Evolutionary conservation across 1,284 basidiomycete genomes (phyloP).

Genomic region (Gymnopus androsaceus): DNA sequence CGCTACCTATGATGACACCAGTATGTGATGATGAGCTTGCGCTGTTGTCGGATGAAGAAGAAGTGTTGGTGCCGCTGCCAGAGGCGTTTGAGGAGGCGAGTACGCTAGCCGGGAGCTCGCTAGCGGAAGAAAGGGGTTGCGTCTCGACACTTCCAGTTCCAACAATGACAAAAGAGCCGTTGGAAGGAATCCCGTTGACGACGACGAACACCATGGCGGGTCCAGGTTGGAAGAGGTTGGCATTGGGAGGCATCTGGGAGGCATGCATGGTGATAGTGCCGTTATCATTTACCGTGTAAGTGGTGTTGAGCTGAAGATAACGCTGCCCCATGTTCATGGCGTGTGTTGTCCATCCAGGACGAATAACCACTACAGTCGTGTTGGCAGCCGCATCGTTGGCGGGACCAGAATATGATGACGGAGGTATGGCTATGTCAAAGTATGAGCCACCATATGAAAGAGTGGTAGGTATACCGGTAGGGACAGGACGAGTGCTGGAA

Average conservation of each 20-base stretch:
- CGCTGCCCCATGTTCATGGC: slow-evolving; percentile 60
- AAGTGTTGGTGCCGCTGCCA: not conserved
- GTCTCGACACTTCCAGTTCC: slow-evolving; percentile 55
- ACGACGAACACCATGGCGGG: slow-evolving; percentile 73
- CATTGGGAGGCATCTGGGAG: slow-evolving; percentile 53
- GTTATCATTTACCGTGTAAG: slow-evolving; percentile 47
- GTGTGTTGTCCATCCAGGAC: slow-evolving; percentile 58
- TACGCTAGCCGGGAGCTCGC: not conserved
- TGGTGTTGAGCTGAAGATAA: slow-evolving; percentile 28
- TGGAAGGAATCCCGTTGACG: slow-evolving; percentile 70
- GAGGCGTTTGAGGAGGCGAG: not conserved
- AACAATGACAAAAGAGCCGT: slow-evolving; percentile 64
- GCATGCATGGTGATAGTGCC: slow-evolving; percentile 9
- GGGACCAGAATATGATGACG: slow-evolving; percentile 65
- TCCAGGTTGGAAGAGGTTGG: slow-evolving; percentile 73
- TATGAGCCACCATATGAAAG: slow-evolving; percentile 84
- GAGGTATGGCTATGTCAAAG: slow-evolving; percentile 69
- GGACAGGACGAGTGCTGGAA: slow-evolving; percentile 70
- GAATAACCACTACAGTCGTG: slow-evolving; percentile 60
- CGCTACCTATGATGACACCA: not conserved
- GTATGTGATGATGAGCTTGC: not conserved
- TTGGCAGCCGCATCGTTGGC: slow-evolving; percentile 71
- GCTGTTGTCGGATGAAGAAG: not conserved
- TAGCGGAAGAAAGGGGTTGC: slow-evolving; percentile 2
- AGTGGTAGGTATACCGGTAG: slow-evolving; percentile 68